Percentiles rank a stretch among this genome's conserved stretches.
Conservation (phyloP, 371 early-diverging fungal genomes). For the Mortierella sp. region DNA sequence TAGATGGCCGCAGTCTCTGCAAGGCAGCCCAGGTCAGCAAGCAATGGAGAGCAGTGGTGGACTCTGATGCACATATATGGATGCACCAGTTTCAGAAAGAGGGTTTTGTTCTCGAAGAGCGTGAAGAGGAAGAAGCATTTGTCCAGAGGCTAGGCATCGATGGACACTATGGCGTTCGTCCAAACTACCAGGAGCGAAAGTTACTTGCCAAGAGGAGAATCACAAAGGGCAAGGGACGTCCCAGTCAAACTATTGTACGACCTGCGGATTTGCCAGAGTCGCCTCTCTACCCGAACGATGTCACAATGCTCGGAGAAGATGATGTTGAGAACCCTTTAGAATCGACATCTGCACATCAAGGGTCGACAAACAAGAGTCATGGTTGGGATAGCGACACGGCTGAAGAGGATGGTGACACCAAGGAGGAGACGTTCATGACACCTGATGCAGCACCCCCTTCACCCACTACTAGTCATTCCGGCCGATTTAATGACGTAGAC, state of each 20-base stretch:
- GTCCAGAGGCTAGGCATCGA: constrained; percentile 54
- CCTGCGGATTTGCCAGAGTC: constrained; percentile 53
- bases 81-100: constrained; percentile 64
- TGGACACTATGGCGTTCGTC: constrained; percentile 58
- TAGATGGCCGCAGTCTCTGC: constrained; percentile 84
- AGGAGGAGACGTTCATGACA: constrained; percentile 56
- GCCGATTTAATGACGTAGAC: constrained; percentile 45
- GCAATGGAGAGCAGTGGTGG: constrained; percentile 82
- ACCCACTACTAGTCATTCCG: constrained; percentile 53
- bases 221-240: constrained; percentile 57
- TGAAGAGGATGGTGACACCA: constrained; percentile 49
- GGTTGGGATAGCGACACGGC: constrained; percentile 54
- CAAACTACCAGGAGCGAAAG: constrained; percentile 48
- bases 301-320: constrained; percentile 53
- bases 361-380: constrained; percentile 8
- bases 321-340: constrained; percentile 23
- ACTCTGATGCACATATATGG: constrained; percentile 77
- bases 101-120: constrained; percentile 69
- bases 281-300: constrained; percentile 49
- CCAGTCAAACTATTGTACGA: constrained; percentile 27
- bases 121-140: constrained; percentile 65
- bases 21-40: constrained; percentile 82
- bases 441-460: constrained; percentile 58
- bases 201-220: constrained; percentile 47
- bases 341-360: not conserved